Evolutionary conservation across 352 stramenopile genomes (phyloP), one percentile per base, ranked within the genome.

Genomic region (Phytophthora pisi): DNA sequence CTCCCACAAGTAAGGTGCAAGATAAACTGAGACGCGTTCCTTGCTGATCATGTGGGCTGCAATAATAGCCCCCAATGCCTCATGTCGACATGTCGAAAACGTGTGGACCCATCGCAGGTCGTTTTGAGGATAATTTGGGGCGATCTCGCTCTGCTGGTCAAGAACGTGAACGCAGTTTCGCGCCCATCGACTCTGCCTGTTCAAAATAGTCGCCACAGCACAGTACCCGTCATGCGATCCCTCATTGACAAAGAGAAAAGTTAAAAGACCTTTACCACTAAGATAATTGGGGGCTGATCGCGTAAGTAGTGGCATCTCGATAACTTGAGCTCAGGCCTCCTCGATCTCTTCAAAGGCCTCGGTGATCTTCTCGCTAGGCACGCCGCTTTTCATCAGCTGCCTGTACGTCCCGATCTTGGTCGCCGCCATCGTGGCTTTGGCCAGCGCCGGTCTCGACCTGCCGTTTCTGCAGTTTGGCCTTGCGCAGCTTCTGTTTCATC

Each of bases 11-110:
- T 38, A 42, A 15, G 36, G 36, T 42, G 49, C 49, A 36, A 23
- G 18, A 28, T 28, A 24, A 28, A 28, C 45, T 28, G 45, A 28
- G 18, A 15, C 45, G n/a, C 18, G 36, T 42, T 42, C 36, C 5
- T 42, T 42, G 36, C 15, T 13, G 15, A 8, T 51, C n/a, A 24
- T 7, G n/a, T 8, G 16, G 10, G 18, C 20, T 28, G 45, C 45
- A 51, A 51, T 51, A 51, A 51, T 51, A 51, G 45, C 3, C 20
- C 18, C 18, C 45, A 20, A 16, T n/a, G 45, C 8, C 45, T 51
- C 20, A 51, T 20, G n/a, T n/a, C n/a, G n/a, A 0, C 20, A 20
- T 1, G 20, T 20, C 20, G 20, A n/a, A 49, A 49, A 28, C 42
- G 16, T 8, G 18, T 46, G 38, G 4, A 10, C 11, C 42, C 42